Evolutionary conservation across 2,329 filamentous ascomycete species (phyloP).

Genomic region (Peltaster fructicola): DNA sequence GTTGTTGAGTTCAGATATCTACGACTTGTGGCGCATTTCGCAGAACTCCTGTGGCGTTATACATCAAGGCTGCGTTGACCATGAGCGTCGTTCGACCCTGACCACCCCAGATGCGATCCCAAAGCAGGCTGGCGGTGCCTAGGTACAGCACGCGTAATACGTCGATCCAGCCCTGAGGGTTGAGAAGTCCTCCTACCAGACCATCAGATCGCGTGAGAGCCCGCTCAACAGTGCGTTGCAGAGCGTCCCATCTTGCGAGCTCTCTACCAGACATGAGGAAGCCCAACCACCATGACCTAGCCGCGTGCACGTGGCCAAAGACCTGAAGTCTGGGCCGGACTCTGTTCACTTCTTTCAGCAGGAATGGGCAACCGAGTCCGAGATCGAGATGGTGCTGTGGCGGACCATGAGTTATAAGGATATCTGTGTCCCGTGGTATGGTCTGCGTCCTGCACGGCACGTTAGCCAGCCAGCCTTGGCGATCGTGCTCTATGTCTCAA

Average conservation of each 20-base stretch:
- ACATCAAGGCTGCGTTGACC: conserved; percentile 43
- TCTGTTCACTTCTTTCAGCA: conserved; percentile 56
- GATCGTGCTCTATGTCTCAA: no score
- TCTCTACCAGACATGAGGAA: conserved; percentile 40
- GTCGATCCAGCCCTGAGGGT: conserved; percentile 32
- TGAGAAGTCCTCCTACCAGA: conserved; percentile 21
- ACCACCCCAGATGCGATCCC: conserved; percentile 42
- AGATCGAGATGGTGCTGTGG: conserved; percentile 54
- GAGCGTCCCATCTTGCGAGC: conserved; percentile 55
- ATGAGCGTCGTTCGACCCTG: conserved; percentile 26
- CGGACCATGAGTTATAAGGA: conserved; percentile 68
- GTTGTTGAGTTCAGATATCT: conserved; percentile 11
- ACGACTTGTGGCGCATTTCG: conserved; percentile 27
- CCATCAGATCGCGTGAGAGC: conserved; percentile 30
- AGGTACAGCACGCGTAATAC: conserved; percentile 32
- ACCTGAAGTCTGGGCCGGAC: conserved; percentile 60
- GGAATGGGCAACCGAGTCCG: conserved; percentile 45
- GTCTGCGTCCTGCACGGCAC: no score
- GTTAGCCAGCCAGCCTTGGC: no score
- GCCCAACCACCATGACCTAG: conserved; percentile 17
- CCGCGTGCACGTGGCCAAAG: conserved; percentile 73
- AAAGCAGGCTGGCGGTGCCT: conserved; percentile 38
- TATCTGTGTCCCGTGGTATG: conserved; percentile 54
- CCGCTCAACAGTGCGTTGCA: conserved; percentile 54
- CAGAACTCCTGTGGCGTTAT: conserved; percentile 29